Evolutionary conservation across 2,329 filamentous ascomycete genomes (phyloP), one percentile per base, ranked within the genome.

Genomic region (Cercospora zeina): DNA sequence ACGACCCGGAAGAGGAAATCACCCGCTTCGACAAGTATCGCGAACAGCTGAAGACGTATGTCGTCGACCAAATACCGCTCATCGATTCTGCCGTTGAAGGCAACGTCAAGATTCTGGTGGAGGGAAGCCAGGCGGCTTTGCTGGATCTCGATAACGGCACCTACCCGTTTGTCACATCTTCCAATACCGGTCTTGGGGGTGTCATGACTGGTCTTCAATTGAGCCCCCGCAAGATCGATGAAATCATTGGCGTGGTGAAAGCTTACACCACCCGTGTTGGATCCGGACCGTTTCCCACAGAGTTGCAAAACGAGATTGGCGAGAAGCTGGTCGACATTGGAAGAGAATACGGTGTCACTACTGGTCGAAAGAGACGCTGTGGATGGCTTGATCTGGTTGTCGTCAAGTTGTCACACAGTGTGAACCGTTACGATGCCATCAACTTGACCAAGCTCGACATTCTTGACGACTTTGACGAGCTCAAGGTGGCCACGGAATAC

Each of bases 401-500:
- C 6, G 75, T 89, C 65, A 87, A 88, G 74, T 89, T 88, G 78
- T 87, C 83, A 9, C 75, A 80, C 63, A 77, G 81, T 51, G 80
- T 89, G 74, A 90, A 90, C 77, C 82, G 87, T 77, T 90, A 90
- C 77, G 86, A 85, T 0, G 76, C 79, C 49, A 77, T 87, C 69
- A 87, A 88, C 77, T 77, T 87, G 61, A 87, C 85, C 61, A 87
- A 87, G 76, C 82, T 90, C 21, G 87, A 90, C 69, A 82, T 91
- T 37, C 81, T 92, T 14, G 89, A 92, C 73, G 84, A 84, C 33
- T 91, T 96, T 73, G 81, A 84, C 9, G 87, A 86, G 71, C 83
- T 96, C 77, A 89, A 92, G 75, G 81, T 90, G 55, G 89, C 89
- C 16, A 84, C 89, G 13, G 86, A 85, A 1, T 96, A 96, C 78